Evolutionary conservation across 805 yeast species (phyloP), one percentile per base, ranked within the genome.

Genomic region (Allodekkera sacchari): DNA sequence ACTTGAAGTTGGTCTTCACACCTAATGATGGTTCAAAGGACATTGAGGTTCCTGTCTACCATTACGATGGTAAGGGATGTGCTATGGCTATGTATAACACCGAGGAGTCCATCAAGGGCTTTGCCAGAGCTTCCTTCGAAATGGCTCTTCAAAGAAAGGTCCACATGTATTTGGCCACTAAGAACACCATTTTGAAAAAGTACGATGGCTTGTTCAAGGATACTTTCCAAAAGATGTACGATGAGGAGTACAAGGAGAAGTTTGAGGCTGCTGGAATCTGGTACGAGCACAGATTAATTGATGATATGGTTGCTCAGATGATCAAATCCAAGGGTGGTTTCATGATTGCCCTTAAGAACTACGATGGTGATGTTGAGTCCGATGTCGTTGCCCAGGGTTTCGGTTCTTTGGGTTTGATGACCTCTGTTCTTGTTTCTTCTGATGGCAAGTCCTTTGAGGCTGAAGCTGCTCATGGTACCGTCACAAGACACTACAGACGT

Each of bases 391-490:
- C 97, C 19, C 97, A 89, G 64, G 97, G 97, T 23, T 89, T 89
- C 50, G 97, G 97, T 23, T 88, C 96, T 13, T 69, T 89, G 44
- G 97, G 97, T 26, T 71, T 89, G 47, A 89, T 89, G 97, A 87
- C 97, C 20, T 89, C 97, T 3, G 95, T 85, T n/a, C 72, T 89
- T 47, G 75, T 87, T 53, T 77, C 96, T n/a, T 94, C 96, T 31
- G 96, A 89, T 59, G 96, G 96, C 17, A 83, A 83, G 66, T 79
- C 95, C 10, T 88, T 84, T 57, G 96, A 89, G 67, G 67, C 87
- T 34, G 97, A 89, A 68, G 97, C 97, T 37, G 97, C 97, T n/a
- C 97, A 89, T 58, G 97, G 97, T 35, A 89, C 97, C 10, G 97
- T 89, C 47, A 89, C 96, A 28, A 83, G 97, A 66, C 97, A 89